Conservation (phyloP, 1,284 basidiomycete genomes). For the Marasmius fiardii region DNA sequence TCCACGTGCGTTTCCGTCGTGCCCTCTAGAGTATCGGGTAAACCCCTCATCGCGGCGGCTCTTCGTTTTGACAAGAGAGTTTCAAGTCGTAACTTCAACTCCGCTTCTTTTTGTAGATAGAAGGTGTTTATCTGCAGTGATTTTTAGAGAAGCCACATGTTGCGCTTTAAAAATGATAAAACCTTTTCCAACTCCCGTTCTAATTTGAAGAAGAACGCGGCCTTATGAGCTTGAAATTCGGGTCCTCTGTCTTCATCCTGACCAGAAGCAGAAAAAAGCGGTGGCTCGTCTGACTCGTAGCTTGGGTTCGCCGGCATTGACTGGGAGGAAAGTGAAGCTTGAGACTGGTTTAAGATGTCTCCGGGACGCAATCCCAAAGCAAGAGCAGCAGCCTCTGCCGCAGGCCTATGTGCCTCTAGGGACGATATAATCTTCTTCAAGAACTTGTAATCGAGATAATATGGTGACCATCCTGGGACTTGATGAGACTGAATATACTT, state of each 20-base stretch:
- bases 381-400: conserved; percentile 85
- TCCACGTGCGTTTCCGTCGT: conserved; percentile 73
- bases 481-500: conserved; percentile 97
- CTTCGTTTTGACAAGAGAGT: conserved; percentile 94
- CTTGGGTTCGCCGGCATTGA: conserved; percentile 20
- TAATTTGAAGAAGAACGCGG: conserved; percentile 99
- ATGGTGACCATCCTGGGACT: conserved; percentile 94
- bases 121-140: conserved; percentile 90
- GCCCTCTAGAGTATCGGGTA: conserved; percentile 60
- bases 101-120: conserved; percentile 97
- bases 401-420: conserved; percentile 87
- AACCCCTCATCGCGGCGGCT: conserved; percentile 69
- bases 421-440: conserved; percentile 99
- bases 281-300: conserved; percentile 37
- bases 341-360: conserved; percentile 42
- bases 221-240: conserved; percentile 90
- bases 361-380: conserved; percentile 80
- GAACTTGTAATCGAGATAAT: conserved; percentile 99
- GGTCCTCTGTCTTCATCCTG: conserved; percentile 68
- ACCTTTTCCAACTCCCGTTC: conserved; percentile 98
- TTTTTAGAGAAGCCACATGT: conserved; percentile 1
- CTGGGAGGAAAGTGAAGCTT: conserved; percentile 19
- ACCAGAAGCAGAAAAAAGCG: conserved; percentile 55
- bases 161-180: conserved; percentile 14
- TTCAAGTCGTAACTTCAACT: conserved; percentile 88